These are phyloP conservation scores for Eutrema heterophyllum DNA, from an alignment of 345 rosid species.

Conservation along the genomic window DNA sequence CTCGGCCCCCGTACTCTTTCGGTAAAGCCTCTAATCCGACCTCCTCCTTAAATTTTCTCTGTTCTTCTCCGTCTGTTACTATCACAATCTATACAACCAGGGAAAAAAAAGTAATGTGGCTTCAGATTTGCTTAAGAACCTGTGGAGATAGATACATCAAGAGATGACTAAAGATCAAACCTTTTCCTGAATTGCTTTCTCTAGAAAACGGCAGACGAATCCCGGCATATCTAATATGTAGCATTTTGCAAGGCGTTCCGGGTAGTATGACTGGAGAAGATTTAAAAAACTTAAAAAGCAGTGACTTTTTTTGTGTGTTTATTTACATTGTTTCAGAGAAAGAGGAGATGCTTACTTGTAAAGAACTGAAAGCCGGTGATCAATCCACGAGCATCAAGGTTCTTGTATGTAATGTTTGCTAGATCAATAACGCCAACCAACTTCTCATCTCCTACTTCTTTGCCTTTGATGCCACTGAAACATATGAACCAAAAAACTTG, in stretches of 20 bases:
- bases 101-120: not conserved
- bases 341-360: conserved; percentile 52
- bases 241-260: conserved; percentile 76
- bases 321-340: not conserved
- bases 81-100: conserved; percentile 52
- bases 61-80: conserved; percentile 53
- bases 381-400: conserved; percentile 73
- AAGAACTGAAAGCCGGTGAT: conserved; percentile 81
- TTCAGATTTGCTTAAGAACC: not conserved
- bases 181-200: conserved; percentile 81
- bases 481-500: conserved; percentile 1
- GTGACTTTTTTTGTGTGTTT: not conserved
- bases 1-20: conserved; percentile 68
- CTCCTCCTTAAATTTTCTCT: conserved; percentile 35
- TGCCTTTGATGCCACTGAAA: conserved; percentile 64
- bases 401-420: conserved; percentile 56
- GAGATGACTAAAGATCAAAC: conserved; percentile 22
- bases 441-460: conserved; percentile 75
- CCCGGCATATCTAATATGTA: conserved; percentile 74
- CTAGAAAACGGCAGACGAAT: conserved; percentile 74
- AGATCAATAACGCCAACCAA: conserved; percentile 58
- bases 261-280: conserved; percentile 69
- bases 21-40: conserved; percentile 63
- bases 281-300: not conserved
- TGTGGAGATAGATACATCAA: not conserved